A percentile compares a stretch with the other conserved stretches of the same genome.
Evolutionary conservation across 495 filamentous ascomycete species (phyloP).

Genomic region (Penicillium fimorum): DNA sequence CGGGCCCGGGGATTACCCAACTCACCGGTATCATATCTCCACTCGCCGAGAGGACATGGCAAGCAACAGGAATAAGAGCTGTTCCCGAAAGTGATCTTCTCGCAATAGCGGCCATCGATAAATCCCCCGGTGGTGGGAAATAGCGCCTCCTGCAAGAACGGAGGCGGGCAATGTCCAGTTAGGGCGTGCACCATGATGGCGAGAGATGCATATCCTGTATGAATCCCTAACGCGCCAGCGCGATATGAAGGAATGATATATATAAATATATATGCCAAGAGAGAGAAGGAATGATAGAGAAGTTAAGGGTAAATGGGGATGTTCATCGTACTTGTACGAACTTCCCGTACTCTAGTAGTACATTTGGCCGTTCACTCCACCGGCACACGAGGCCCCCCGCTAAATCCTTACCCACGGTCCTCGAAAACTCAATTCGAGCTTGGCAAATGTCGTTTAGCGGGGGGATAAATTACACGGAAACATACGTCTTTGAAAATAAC

Average conservation of each 20-base stretch:
- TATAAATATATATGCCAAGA: not conserved
- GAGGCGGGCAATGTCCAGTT: conserved; percentile 57
- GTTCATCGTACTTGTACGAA: not conserved
- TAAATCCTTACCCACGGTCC: not conserved
- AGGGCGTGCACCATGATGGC: conserved; percentile 29
- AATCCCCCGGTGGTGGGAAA: conserved; percentile 64
- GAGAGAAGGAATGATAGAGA: not conserved
- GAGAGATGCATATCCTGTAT: conserved; percentile 20
- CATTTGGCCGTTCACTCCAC: not conserved
- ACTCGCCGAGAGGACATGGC: conserved; percentile 84
- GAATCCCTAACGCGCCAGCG: conserved; percentile 29
- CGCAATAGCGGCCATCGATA: conserved; percentile 63
- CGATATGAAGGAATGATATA: conserved; percentile 11
- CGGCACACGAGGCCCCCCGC: conserved; percentile 9
- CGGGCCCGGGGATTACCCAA: conserved; percentile 2
- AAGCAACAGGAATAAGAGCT: conserved; percentile 68
- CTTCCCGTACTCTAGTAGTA: not conserved
- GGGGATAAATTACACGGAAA: not conserved
- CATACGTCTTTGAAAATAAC: too few relatives aligned
- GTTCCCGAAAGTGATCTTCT: conserved; percentile 44
- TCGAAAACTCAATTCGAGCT: conserved; percentile 8
- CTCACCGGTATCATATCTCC: conserved; percentile 76
- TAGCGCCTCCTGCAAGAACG: conserved; percentile 59
- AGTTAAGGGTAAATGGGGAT: not conserved
- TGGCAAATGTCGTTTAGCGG: conserved; percentile 7